Base-by-base conservation (phyloP, 441 rosid species). In the Adansonia gregorii region DNA sequence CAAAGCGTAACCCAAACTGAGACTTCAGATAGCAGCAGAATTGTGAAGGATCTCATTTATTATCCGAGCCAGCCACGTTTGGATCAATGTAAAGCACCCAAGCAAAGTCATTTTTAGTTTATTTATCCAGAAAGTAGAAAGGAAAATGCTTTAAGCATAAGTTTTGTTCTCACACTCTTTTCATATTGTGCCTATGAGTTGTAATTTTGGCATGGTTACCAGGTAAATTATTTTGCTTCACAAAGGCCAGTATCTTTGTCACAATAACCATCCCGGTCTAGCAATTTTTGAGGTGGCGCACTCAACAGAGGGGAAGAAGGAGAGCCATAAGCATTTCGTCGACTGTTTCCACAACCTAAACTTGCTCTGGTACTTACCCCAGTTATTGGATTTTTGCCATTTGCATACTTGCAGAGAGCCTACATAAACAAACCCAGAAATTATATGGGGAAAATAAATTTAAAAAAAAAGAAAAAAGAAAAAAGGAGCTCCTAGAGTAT, bases 391-490 rank as follows among this genome's bases (percentile, higher is more conserved):
- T 93, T 94, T 63, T 90, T 93, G n/a, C 99, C 99, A 31, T 83
- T 91, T 11, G 99, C 99, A 67, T 95, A 92, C 84, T 92, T 95
- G 88, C 98, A 95, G n/a, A 93, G 85, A 55, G 97, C 98, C 98
- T 94, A 51, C 60, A 68, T 55, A 20, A 52, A 54, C 66, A 78
- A 27, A 52, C 39, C 61, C 52, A 43, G 35, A 41, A 41, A n/a
- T 41, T 41, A 39, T n/a, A 15, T 66, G 24, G 9, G 17, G 22
- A 9, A 10, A 59, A n/a, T 20, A 20, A 45, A 10, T 24, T 24
- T 24, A 24, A 24, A 24, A 24, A 24, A 24, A 24, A 24, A 24
- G 1, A 24, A 24, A 24, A 24, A 24, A 24, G 27, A 22, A 43
- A 11, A 67, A 10, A 45, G 6, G 49, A 22, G 9, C 11, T 2